phyloP scores from a whole-genome alignment of 768 basidiomycete species.

The Lentinula guzmanii region DNA sequence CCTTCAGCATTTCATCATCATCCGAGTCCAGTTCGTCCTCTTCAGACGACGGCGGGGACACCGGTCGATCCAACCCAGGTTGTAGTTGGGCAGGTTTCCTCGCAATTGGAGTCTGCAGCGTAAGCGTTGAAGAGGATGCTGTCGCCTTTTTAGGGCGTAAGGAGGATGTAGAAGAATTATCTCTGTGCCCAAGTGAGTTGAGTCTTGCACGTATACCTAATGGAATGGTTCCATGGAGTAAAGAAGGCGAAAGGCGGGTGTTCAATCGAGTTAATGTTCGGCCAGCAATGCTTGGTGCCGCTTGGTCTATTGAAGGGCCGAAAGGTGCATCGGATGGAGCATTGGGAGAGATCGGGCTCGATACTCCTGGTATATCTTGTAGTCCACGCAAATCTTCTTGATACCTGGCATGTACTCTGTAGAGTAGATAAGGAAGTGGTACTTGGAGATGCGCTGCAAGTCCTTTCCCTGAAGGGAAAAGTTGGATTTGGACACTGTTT shows the following conservation, averaged over 20 bases:
- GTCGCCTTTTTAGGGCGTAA: conserved; percentile 42
- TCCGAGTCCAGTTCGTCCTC: conserved; percentile 46
- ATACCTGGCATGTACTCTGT: conserved; percentile 77
- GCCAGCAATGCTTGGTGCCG: not conserved
- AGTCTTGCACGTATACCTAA: conserved; percentile 65
- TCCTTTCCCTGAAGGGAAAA: conserved; percentile 60
- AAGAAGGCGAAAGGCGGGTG: conserved; percentile 31
- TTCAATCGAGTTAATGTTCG: conserved; percentile 17
- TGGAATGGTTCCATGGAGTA: conserved; percentile 33
- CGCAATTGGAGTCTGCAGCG: conserved; percentile 42
- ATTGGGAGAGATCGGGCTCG: conserved; percentile 39
- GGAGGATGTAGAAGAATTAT: conserved; percentile 13
- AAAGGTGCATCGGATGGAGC: conserved; percentile 21
- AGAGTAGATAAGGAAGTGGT: conserved; percentile 79
- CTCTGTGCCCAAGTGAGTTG: conserved; percentile 50
- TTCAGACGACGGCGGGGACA: conserved; percentile 44
- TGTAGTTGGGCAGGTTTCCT: conserved; percentile 27
- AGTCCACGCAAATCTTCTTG: conserved; percentile 81
- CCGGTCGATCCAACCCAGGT: conserved; percentile 5
- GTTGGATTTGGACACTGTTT: not conserved
- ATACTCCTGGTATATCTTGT: conserved; percentile 61
- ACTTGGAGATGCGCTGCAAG: conserved; percentile 75
- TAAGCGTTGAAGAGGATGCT: conserved; percentile 67
- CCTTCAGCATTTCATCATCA: conserved; percentile 55
- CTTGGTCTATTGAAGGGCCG: conserved; percentile 8